Base-by-base conservation (phyloP, 2,329 filamentous ascomycete genomes). In the Colletotrichum sidae region DNA sequence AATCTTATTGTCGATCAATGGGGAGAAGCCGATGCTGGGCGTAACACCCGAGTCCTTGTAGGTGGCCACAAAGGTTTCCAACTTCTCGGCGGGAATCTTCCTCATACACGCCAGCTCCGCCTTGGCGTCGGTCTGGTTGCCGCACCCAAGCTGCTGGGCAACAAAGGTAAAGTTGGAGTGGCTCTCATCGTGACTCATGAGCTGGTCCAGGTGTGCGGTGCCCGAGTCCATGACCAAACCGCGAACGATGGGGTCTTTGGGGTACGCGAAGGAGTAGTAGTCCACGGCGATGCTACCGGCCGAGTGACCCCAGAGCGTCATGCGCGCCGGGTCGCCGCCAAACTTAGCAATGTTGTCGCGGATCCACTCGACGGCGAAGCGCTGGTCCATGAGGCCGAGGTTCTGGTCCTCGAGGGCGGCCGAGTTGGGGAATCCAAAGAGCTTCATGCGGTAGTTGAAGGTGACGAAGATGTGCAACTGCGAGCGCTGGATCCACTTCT, bases 361-460 rank as follows among this genome's bases (percentile, higher is more conserved):
- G 0, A 84, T 72, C 85, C 85, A 87, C 71, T 86, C 80, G 0
- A 87, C 70, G 0, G 82, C 84, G 12, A 80, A 69, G 2, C 85
- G 79, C 69, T 88, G 85, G 69, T 89, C 86, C 6, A 81, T 76
- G 6, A 88, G 72, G 1, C 84, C 86, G 2, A 84, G 70, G 63
- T 88, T 88, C 50, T 78, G 73, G 39, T 67, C 55, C 33, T 57
- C 53, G 0, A 75, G 65, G 1, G 70, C 74, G 8, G 67, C 71
- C 5, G 74, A 73, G 59, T 72, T 74, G 55, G 74, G 73, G 55
- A 72, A 74, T 15, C 75, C 74, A 45, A 75, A 72, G 68, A 76
- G 72, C 65, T 72, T 70, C 46, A 72, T 55, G 34, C 74, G 71
- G 66, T 76, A 74, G 68, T 76, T 75, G 67, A 75, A 73, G 6